Evolutionary conservation across 2,329 filamentous ascomycete species (phyloP).

Genomic region (Calonectria pseudoreteaudii): DNA sequence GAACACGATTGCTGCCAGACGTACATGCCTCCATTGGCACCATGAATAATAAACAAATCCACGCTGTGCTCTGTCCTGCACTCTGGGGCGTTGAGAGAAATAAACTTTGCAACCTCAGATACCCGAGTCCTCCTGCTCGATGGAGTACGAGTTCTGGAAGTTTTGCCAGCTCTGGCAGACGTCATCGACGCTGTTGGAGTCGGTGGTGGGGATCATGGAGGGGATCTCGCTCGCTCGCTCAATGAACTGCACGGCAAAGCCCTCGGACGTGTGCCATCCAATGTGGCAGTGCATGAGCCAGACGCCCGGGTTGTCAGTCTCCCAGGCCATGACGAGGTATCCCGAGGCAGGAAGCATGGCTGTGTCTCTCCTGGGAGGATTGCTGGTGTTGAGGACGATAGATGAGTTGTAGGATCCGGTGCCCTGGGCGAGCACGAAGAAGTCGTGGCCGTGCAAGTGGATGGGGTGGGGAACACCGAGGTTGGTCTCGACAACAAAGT

Average conservation of each 20-base stretch:
- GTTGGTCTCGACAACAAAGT: constrained; percentile 43
- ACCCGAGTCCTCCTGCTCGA: constrained; percentile 24
- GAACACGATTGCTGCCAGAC: neutral
- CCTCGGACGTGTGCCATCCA: constrained; percentile 28
- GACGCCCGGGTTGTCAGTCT: constrained; percentile 60
- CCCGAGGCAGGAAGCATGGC: constrained; percentile 59
- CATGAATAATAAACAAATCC: neutral
- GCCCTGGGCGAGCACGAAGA: constrained; percentile 41
- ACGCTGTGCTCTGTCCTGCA: neutral
- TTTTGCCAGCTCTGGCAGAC: constrained; percentile 16
- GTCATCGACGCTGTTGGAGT: constrained; percentile 9
- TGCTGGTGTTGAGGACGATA: constrained; percentile 38
- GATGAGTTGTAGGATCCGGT: constrained; percentile 32
- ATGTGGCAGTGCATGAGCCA: constrained; percentile 65
- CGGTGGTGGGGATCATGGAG: neutral
- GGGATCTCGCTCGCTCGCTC: constrained; percentile 22
- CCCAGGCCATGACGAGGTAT: constrained; percentile 61
- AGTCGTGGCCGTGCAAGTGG: constrained; percentile 52
- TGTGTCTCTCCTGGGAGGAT: constrained; percentile 65
- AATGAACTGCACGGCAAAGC: constrained; percentile 23
- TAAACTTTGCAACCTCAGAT: neutral
- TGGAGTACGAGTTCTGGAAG: constrained; percentile 2
- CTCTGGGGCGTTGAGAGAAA: neutral
- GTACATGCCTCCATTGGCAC: neutral
- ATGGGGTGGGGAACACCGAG: constrained; percentile 47